Conservation (phyloP, 2,329 filamentous ascomycete species). For the Talaromyces amestolkiae region DNA sequence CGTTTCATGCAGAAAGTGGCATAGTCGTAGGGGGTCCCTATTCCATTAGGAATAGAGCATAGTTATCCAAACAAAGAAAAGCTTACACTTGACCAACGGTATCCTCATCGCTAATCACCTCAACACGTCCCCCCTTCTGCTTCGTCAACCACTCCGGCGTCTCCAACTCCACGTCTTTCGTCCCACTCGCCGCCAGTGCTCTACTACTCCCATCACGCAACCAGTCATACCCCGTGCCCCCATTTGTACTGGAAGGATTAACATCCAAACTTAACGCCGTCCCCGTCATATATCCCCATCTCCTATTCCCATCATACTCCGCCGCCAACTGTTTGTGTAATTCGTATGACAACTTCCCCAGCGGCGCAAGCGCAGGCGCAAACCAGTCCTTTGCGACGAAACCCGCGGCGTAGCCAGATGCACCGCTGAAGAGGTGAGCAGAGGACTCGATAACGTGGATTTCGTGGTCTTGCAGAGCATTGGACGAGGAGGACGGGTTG, state of each 20-base stretch:
- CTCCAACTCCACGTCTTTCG: conserved; percentile 27
- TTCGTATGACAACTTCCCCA: conserved; percentile 67
- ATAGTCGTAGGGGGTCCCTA: conserved; percentile 66
- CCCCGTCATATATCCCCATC: conserved; percentile 60
- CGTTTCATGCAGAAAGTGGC: conserved; percentile 60
- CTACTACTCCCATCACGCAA: conserved; percentile 63
- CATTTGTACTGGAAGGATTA: conserved; percentile 34
- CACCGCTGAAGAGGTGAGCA: conserved; percentile 65
- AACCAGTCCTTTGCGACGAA: conserved; percentile 77
- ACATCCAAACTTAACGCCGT: conserved; percentile 57
- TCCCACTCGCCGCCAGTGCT: conserved; percentile 51
- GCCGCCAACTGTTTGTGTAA: conserved; percentile 66
- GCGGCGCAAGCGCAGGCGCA: conserved; percentile 52
- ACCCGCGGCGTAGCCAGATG: conserved; percentile 71
- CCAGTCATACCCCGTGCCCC: conserved; percentile 62
- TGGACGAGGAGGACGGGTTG: conserved; percentile 29
- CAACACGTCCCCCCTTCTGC: conserved; percentile 55
- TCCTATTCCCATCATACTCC: conserved; percentile 55
- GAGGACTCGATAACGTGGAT: conserved; percentile 61
- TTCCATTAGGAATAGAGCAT: not conserved
- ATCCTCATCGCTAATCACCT: conserved; percentile 60
- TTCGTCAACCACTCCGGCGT: conserved; percentile 60
- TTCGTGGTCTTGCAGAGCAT: conserved; percentile 25
- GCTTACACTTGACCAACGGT: conserved; percentile 65
- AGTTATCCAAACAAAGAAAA: not conserved